phyloP scores from a whole-genome alignment of 73 alveolate species.

The Durusdinium trenchii region DNA sequence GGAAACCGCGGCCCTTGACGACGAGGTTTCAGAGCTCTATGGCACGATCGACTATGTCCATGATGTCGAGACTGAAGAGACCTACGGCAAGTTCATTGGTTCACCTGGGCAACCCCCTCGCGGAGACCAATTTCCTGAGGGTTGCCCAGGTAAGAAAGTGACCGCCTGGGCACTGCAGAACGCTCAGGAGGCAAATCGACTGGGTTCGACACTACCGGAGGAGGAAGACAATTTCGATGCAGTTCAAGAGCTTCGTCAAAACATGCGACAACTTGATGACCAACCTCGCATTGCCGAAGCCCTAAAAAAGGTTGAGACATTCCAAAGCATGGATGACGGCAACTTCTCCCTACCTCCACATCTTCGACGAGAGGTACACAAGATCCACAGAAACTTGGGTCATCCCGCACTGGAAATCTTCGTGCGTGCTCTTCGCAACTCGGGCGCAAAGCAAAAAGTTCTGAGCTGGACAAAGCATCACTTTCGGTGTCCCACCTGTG shows the following conservation, averaged over 20 bases:
- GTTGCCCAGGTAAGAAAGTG: no score
- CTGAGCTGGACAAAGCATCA: background rate
- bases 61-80: no score
- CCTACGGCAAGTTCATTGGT: no score
- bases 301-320: background rate
- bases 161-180: no score
- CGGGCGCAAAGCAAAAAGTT: background rate
- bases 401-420: background rate
- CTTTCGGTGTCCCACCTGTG: background rate
- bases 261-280: background rate
- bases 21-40: no score
- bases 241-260: no score
- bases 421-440: background rate
- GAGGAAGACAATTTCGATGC: no score
- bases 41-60: no score
- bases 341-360: background rate
- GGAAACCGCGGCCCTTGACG: no score
- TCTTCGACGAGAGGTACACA: background rate
- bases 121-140: background rate
- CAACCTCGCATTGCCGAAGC: background rate
- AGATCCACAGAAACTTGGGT: background rate
- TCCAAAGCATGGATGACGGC: background rate
- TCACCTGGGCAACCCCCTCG: no score
- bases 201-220: no score
- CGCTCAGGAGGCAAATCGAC: no score